phyloP scores from a whole-genome alignment of 768 basidiomycete species.

The Mycena chlorophos region DNA sequence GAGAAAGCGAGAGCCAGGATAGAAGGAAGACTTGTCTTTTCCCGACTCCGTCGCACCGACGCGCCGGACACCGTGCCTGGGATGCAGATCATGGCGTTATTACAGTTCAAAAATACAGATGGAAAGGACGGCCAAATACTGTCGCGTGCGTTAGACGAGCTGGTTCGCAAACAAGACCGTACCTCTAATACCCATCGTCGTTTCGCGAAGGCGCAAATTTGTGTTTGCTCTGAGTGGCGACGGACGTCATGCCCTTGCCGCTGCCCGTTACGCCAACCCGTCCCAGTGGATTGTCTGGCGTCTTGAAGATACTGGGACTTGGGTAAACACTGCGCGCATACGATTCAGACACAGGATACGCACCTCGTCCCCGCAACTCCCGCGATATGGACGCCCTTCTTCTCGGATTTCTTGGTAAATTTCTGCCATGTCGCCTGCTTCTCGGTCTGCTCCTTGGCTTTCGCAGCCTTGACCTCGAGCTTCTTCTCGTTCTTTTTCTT shows the following conservation, averaged over 20 bases:
- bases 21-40: background rate
- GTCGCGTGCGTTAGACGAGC: background rate
- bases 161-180: background rate
- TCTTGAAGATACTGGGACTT: slow-evolving; percentile 70
- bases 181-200: slow-evolving; percentile 39
- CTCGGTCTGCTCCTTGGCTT: slow-evolving; percentile 82
- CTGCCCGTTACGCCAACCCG: slow-evolving; percentile 90
- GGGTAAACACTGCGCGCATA: background rate
- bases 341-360: background rate
- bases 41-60: background rate
- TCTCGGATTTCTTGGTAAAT: slow-evolving; percentile 92
- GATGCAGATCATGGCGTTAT: slow-evolving; percentile 14
- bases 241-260: slow-evolving; percentile 86
- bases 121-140: slow-evolving; percentile 10
- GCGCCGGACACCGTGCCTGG: slow-evolving; percentile 9
- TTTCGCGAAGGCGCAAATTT: slow-evolving; percentile 63
- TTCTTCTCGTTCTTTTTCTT: slow-evolving; percentile 97
- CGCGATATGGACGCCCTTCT: slow-evolving; percentile 89
- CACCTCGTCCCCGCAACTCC: slow-evolving; percentile 79
- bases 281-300: slow-evolving; percentile 87
- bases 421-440: slow-evolving; percentile 92
- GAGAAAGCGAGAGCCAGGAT: background rate
- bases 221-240: slow-evolving; percentile 67
- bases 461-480: slow-evolving; percentile 75
- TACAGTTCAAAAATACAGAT: slow-evolving; percentile 23